Percentiles rank a stretch among this genome's conserved stretches.
phyloP scores from a whole-genome alignment of 192 early-diverging fungal genomes.

The Jimgerdemannia flammicorona region DNA sequence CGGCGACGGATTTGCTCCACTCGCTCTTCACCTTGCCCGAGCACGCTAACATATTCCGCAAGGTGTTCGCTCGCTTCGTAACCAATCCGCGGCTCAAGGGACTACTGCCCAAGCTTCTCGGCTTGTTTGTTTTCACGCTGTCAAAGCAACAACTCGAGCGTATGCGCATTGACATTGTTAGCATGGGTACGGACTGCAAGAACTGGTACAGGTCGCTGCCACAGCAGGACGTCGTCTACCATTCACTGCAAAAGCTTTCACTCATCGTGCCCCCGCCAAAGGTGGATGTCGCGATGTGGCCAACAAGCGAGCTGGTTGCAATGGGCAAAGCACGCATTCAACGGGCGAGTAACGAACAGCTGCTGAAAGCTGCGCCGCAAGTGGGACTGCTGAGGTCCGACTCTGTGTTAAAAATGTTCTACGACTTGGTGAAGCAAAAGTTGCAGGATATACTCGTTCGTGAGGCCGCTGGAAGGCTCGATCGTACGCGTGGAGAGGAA shows the following conservation, averaged over 20 bases:
- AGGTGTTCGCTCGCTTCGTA: neutral
- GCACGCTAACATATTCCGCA: neutral
- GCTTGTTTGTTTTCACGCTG: neutral
- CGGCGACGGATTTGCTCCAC: neutral
- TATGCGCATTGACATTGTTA: neutral
- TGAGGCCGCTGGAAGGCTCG: neutral
- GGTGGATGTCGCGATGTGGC: neutral
- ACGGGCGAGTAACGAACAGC: neutral
- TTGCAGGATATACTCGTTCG: neutral
- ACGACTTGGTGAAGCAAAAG: neutral
- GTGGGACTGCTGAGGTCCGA: neutral
- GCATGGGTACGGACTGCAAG: neutral
- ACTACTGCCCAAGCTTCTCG: neutral
- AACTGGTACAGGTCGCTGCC: neutral
- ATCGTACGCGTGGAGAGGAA: neutral
- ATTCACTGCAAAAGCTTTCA: neutral
- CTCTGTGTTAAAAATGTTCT: neutral
- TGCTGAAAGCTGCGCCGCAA: neutral
- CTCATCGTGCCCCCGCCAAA: neutral
- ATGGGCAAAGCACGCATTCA: neutral
- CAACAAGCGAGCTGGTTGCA: neutral
- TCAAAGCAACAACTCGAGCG: neutral
- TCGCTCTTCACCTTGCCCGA: neutral
- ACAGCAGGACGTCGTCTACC: neutral
- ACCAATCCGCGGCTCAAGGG: neutral